Base-by-base conservation (phyloP, 1,284 basidiomycete species). In the Boletus semigastroideus region DNA sequence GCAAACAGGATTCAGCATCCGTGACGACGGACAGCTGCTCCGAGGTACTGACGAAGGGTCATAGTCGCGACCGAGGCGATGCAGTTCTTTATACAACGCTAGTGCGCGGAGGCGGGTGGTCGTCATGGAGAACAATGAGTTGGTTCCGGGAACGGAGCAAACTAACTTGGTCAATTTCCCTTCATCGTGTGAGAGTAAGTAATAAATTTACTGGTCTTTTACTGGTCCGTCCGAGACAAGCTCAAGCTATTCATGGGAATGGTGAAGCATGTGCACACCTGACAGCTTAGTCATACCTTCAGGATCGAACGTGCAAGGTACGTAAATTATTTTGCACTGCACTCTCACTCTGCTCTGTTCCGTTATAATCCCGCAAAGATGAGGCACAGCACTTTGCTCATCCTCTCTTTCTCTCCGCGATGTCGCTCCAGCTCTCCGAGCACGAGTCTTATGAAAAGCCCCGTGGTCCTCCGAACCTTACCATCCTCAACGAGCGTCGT, bases 71-170 rank as follows among this genome's bases (percentile, higher is more conserved):
- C 89, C 89, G 1, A 92, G 77, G 48, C 86, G 77, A 58, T 86
- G 83, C 10, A 92, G 76, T 60, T 91, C 87, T 64, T 90, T 91
- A 73, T 91, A 91, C 19, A 91, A 71, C 0, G 82, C 76, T 5
- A 89, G 70, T 3, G 82, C 87, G 33, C 87, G 79, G 34, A 81
- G 66, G 19, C 87, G 78, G 7, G 62, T 70, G 42, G 62, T 66
- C 47, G 71, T 63, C 75, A 77, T 76, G 55, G 47, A 37, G n/a
- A 33, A 14, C 5, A 14, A 33, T 13, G 31, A 7, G 14, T 14
- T 31, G 14, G 31, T 4, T 33, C 14, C 31, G 10, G 31, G 14
- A 14, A 33, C 14, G 14, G 31, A 31, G 30, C 30, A 14, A 31
- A 14, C 14, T 14, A 12, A 14, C 8, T 10, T 14, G 9, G 9